Evolutionary conservation across 495 filamentous ascomycete genomes (phyloP).

Genomic region (Durotheca rogersii): DNA sequence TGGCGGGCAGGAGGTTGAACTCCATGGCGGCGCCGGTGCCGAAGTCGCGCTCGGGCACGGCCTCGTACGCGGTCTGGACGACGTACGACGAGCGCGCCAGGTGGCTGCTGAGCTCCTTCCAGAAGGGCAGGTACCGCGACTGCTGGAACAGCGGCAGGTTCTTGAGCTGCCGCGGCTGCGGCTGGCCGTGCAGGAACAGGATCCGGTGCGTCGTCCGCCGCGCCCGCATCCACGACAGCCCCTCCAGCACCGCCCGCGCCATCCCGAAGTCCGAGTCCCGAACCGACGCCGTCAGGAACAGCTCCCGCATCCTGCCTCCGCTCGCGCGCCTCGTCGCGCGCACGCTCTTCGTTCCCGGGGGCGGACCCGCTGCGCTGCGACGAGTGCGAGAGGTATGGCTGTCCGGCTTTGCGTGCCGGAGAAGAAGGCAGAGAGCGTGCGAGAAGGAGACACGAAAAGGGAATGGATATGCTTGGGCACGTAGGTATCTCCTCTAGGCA

Average conservation of each 20-base stretch:
- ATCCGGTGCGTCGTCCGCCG: conserved; percentile 38
- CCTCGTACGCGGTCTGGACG: conserved; percentile 41
- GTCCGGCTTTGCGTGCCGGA: too few relatives aligned
- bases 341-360: too few relatives aligned
- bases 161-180: conserved; percentile 38
- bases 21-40: conserved; percentile 28
- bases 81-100: conserved; percentile 43
- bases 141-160: conserved; percentile 30
- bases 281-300: conserved; percentile 45
- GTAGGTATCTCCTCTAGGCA: too few relatives aligned
- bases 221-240: conserved; percentile 43
- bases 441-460: too few relatives aligned
- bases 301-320: conserved; percentile 38
- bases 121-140: conserved; percentile 28
- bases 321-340: too few relatives aligned
- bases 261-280: conserved; percentile 34
- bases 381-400: too few relatives aligned
- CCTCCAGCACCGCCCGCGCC: conserved; percentile 42
- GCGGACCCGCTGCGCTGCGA: too few relatives aligned
- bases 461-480: too few relatives aligned
- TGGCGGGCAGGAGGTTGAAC: conserved; percentile 28
- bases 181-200: conserved; percentile 39
- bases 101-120: conserved; percentile 45
- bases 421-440: too few relatives aligned
- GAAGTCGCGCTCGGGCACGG: conserved; percentile 39